phyloP scores from a whole-genome alignment of 2,329 filamentous ascomycete genomes.

The Leptographium radiaticola region DNA sequence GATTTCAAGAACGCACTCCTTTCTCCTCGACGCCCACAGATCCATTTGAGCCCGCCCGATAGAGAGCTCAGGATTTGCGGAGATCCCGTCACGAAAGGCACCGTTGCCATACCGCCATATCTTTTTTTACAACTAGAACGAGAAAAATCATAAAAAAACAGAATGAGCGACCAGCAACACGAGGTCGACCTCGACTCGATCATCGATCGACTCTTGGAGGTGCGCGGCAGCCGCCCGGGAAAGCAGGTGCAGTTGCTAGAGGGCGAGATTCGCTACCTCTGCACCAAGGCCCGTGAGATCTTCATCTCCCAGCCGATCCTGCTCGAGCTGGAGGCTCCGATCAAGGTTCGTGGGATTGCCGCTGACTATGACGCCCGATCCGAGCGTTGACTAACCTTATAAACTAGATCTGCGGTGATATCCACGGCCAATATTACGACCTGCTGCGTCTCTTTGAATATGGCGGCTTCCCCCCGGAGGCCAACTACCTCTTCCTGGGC shows the following conservation, averaged over 20 bases:
- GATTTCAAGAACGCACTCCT: neutral
- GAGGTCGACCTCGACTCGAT: constrained; percentile 98
- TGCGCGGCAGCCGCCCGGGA: constrained; percentile 90
- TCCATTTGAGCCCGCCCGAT: constrained; percentile 8
- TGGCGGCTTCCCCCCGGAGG: constrained; percentile 93
- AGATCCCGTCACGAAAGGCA: constrained; percentile 9
- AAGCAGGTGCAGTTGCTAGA: constrained; percentile 98
- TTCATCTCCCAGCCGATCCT: constrained; percentile 99
- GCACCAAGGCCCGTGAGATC: constrained; percentile 97
- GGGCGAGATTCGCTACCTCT: constrained; percentile 90
- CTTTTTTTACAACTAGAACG: neutral
- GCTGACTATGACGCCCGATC: neutral
- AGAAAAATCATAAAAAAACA: constrained; percentile 11
- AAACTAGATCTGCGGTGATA: constrained; percentile 88
- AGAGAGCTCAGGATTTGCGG: constrained; percentile 12
- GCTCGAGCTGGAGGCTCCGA: constrained; percentile 92
- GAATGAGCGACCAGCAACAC: constrained; percentile 54
- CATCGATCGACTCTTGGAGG: constrained; percentile 95
- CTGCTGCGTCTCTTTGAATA: constrained; percentile 95
- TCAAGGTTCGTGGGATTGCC: constrained; percentile 60
- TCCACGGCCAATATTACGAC: constrained; percentile 98
- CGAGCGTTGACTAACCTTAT: neutral
- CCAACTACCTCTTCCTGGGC: constrained; percentile 98
- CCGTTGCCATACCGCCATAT: constrained; percentile 1
- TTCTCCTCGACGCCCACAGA: constrained; percentile 10